Evolutionary conservation across 164 flowering plant genomes (phyloP).

Genomic region (Vitis vinifera): ASM3070453v1 NC_081812.1:19476501-19477000

Average conservation of each 20-base stretch:
- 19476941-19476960: neutral
- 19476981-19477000: neutral
- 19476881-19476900: neutral
- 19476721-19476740: constrained; percentile 81
- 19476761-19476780: constrained; percentile 96
- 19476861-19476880: neutral
- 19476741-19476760: constrained; percentile 89
- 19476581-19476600: neutral
- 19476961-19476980: neutral
- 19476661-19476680: neutral
- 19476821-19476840: neutral
- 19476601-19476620: neutral
- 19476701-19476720: constrained; percentile 96
- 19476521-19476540: neutral
- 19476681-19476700: constrained; percentile 80
- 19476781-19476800: constrained; percentile 50
- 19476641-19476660: neutral
- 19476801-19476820: neutral
- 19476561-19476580: neutral
- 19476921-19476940: neutral
- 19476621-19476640: neutral
- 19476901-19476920: neutral
- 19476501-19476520: neutral
- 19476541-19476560: neutral
- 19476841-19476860: neutral